phyloP scores from a whole-genome alignment of 257 asterid species.

The Fraxinus cuspidata region DNA sequence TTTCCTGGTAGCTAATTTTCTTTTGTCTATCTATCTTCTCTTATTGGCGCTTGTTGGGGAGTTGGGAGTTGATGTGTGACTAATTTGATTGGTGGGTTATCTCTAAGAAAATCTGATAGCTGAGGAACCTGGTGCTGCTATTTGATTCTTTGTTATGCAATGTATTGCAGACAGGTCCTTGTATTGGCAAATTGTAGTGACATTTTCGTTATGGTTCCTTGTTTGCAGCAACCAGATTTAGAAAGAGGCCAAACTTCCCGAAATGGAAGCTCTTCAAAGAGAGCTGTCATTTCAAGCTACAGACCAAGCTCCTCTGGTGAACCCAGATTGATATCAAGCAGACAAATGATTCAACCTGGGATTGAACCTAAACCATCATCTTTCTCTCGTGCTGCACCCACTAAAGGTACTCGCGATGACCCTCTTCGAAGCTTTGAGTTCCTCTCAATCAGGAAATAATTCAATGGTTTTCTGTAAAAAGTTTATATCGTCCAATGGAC shows the following conservation, averaged over 20 bases:
- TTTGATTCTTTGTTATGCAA: neutral
- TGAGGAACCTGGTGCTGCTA: neutral
- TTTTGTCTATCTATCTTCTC: neutral
- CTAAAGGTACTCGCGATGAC: constrained; percentile 69
- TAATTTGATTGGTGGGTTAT: neutral
- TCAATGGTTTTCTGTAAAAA: constrained; percentile 26
- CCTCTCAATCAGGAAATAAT: constrained; percentile 54
- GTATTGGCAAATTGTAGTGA: neutral
- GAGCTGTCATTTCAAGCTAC: constrained; percentile 59
- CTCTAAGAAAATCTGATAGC: neutral
- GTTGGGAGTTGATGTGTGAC: neutral
- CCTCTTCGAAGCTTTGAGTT: constrained; percentile 93
- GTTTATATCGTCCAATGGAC: constrained; percentile 29
- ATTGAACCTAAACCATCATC: constrained; percentile 56
- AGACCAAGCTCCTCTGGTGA: constrained; percentile 64
- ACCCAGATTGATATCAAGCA: constrained; percentile 44
- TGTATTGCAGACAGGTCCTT: neutral
- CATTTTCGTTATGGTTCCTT: constrained; percentile 13
- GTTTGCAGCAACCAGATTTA: constrained; percentile 65
- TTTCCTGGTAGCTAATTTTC: neutral
- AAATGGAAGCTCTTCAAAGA: constrained; percentile 70
- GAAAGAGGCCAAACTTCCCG: constrained; percentile 64
- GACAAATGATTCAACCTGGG: constrained; percentile 63
- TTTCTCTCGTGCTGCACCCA: constrained; percentile 48
- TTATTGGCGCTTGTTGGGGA: neutral